Evolutionary conservation across 176 grass and related monocot species (phyloP), one percentile per base, ranked within the genome.

Genomic region (Chloris gayana): DNA sequence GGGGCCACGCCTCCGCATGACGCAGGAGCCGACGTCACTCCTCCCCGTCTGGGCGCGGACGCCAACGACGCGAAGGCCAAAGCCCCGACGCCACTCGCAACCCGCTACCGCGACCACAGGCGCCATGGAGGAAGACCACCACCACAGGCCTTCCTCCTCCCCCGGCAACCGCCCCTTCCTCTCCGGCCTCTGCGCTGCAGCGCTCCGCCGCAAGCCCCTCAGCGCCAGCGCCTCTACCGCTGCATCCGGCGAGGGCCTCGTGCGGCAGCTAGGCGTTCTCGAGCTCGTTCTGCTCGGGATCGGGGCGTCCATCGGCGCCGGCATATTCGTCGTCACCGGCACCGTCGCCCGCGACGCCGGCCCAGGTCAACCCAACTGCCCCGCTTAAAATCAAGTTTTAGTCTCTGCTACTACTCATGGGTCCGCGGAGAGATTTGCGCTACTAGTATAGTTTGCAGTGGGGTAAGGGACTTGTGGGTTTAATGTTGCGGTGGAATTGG

Each of bases 311-410:
- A 88, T 99, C 78, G 96, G 96, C 49, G 96, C 92, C 38, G 96
- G 93, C 26, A 99, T 99, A 67, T 99, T 95, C 82, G 96, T 95
- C 72, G 61, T 95, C 79, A 99, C 96, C 64, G 96, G 96, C 18
- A 99, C 96, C 46, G 92, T 99, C 34, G 96, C 96, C 84, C 92
- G 76, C 84, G 96, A 99, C 86, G 88, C 90, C 25, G 96, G 96
- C 30, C 96, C 96, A 29, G 96, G 92, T 99, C 12, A 84, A 65
- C 70, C 33, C 27, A 10, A 49, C 11, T 12, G 29, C 35, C 42
- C 35, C 56, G 60, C 39, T 68, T 7, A 9, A 22, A 47, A 32
- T 38, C 14, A 19, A 50, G 39, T 17, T 38, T 35, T 22, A 66
- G 59, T 3, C 27, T 14, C 34, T 6, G 32, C 25, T 68, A 24